A percentile compares a stretch with the other conserved stretches of the same genome.
Conservation (phyloP, 352 stramenopile species). For the Phytophthora colocasiae region DNA sequence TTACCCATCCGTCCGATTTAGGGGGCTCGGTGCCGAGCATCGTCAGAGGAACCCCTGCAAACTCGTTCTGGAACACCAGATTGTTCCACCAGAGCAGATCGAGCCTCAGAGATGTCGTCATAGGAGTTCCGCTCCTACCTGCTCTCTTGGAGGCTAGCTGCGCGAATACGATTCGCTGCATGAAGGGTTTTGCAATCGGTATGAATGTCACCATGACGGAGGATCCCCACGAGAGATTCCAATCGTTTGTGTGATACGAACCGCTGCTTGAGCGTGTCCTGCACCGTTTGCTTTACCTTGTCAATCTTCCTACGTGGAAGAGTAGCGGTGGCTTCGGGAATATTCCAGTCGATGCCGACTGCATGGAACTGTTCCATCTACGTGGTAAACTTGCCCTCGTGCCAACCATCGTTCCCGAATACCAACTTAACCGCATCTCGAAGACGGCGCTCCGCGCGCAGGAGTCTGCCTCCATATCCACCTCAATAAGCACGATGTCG, state of each 20-base stretch:
- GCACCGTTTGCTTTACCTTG: background rate
- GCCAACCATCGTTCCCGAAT: background rate
- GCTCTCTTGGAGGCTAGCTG: background rate
- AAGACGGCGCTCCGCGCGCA: background rate
- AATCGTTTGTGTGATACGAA: background rate
- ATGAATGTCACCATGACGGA: background rate
- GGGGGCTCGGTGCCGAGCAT: background rate
- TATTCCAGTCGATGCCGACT: slow-evolving; percentile 1
- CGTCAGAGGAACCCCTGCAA: background rate
- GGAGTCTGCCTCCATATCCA: no score
- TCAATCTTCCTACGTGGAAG: slow-evolving; percentile 1
- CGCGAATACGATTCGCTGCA: background rate
- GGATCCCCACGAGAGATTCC: background rate
- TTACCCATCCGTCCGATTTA: background rate
- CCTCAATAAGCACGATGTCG: no score
- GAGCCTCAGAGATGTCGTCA: background rate
- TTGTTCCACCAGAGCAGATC: background rate
- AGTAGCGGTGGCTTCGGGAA: background rate
- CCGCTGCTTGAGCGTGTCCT: background rate
- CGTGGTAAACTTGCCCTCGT: background rate
- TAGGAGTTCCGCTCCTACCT: background rate
- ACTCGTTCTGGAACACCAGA: background rate
- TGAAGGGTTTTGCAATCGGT: background rate
- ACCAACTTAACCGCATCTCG: background rate
- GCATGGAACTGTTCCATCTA: background rate